A percentile compares a stretch with the other conserved stretches of the same genome.
phyloP scores from a whole-genome alignment of 2,329 filamentous ascomycete genomes.

The Alternaria triticina region DNA sequence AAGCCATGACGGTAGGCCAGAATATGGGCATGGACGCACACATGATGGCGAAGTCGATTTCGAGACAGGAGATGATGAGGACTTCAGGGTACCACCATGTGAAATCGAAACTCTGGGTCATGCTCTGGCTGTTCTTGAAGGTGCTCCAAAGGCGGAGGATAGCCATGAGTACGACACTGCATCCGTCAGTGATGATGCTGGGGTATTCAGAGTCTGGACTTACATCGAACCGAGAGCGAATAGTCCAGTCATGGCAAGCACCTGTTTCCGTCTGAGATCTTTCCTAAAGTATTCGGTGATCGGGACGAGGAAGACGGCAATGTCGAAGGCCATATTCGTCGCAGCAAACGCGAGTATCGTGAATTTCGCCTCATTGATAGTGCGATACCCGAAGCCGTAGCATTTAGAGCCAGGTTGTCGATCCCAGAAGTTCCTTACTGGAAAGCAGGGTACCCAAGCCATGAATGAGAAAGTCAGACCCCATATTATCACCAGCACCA shows the following conservation, averaged over 20 bases:
- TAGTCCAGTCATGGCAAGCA: conserved; percentile 34
- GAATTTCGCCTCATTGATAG: conserved; percentile 17
- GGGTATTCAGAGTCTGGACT: background rate
- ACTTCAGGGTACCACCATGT: conserved; percentile 40
- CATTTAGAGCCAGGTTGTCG: conserved; percentile 25
- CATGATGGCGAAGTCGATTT: conserved; percentile 46
- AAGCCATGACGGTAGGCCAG: conserved; percentile 41
- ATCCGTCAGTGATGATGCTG: conserved; percentile 1
- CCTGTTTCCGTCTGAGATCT: conserved; percentile 28
- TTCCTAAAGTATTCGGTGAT: conserved; percentile 33
- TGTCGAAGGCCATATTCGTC: conserved; percentile 41
- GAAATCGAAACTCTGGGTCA: conserved; percentile 31
- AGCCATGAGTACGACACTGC: conserved; percentile 38
- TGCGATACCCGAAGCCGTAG: conserved; percentile 32
- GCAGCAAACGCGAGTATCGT: conserved; percentile 31
- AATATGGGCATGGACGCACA: conserved; percentile 48
- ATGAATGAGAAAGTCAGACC: conserved; percentile 36
- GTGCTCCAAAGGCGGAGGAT: conserved; percentile 38
- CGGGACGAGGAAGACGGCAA: conserved; percentile 36
- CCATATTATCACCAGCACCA: conserved; percentile 31
- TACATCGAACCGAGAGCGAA: conserved; percentile 37
- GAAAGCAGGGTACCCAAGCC: conserved; percentile 40
- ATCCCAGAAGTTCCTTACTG: conserved; percentile 30
- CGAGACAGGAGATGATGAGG: conserved; percentile 40
- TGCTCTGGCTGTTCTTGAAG: conserved; percentile 22